A percentile compares a stretch with the other conserved stretches of the same genome.
These are phyloP conservation scores for Chenopodium quinoa DNA, from an alignment of 148 eudicot species.

Conservation along the genomic window DNA sequence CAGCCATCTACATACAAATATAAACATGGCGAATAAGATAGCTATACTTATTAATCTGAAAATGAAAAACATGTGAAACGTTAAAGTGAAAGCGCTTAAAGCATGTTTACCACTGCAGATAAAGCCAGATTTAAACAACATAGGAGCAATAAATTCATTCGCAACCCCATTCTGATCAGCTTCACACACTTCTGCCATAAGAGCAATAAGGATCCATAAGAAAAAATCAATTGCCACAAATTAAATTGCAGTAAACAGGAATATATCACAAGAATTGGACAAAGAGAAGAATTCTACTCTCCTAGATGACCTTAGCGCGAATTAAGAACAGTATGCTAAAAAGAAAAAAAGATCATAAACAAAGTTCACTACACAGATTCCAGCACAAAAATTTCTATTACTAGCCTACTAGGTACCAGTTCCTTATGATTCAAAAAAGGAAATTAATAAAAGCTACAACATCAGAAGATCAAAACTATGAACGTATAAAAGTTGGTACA, in stretches of 20 bases:
- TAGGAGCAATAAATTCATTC: constrained; percentile 36
- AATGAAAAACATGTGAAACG: not conserved
- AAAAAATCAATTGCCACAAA: not conserved
- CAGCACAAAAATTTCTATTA: not conserved
- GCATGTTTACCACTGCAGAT: constrained; percentile 44
- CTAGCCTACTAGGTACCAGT: not conserved
- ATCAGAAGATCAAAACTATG: not conserved
- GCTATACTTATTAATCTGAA: not conserved
- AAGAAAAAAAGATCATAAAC: not conserved
- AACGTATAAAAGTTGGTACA: not conserved
- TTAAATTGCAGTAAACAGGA: not conserved
- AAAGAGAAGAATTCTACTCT: not conserved
- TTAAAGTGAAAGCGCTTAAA: not conserved
- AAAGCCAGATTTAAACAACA: constrained; percentile 34
- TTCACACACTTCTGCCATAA: constrained; percentile 15
- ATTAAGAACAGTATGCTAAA: not conserved
- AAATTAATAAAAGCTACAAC: not conserved
- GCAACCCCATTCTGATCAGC: constrained; percentile 24
- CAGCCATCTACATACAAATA: constrained; percentile 49
- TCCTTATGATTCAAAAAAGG: not conserved
- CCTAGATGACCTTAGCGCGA: not conserved
- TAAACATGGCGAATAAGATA: not conserved
- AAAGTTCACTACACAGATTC: too few relatives aligned
- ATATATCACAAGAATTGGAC: not conserved
- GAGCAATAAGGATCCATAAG: not conserved